Evolutionary conservation across 2,329 filamentous ascomycete genomes (phyloP).

Genomic region (Lachnellula cervina): DNA sequence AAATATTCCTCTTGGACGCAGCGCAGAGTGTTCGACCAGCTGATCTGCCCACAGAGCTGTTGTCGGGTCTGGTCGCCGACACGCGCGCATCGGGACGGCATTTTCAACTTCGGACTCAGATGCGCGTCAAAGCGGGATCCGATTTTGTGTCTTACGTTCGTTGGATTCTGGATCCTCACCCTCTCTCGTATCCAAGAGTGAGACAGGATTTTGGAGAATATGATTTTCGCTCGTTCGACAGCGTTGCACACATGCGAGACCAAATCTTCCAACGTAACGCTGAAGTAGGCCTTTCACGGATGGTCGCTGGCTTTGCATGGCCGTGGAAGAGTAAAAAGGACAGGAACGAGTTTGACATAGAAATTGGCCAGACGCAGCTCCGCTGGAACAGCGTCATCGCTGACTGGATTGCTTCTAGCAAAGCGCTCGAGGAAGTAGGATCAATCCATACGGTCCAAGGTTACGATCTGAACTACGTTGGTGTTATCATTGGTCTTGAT

Average conservation of each 20-base stretch:
- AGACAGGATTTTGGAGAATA: slow-evolving; percentile 12
- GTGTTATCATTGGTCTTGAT: slow-evolving; percentile 14
- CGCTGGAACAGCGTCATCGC: slow-evolving; percentile 7
- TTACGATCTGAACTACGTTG: slow-evolving; percentile 14
- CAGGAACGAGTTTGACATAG: slow-evolving; percentile 10
- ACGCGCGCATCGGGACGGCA: slow-evolving; percentile 11
- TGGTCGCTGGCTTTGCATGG: slow-evolving; percentile 12
- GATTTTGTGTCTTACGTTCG: slow-evolving; percentile 14
- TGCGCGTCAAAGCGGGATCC: slow-evolving; percentile 12
- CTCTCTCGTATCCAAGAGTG: slow-evolving; percentile 6
- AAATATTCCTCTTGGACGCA: slow-evolving; percentile 12
- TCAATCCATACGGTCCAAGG: slow-evolving; percentile 13
- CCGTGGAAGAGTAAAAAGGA: slow-evolving; percentile 9
- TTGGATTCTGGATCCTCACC: slow-evolving; percentile 12
- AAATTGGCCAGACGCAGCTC: slow-evolving; percentile 11
- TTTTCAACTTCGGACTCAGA: slow-evolving; percentile 14
- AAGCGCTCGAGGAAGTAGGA: slow-evolving; percentile 13
- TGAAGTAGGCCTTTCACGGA: slow-evolving; percentile 11
- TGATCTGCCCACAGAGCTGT: slow-evolving; percentile 9
- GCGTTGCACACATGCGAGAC: slow-evolving; percentile 12
- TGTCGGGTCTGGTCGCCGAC: slow-evolving; percentile 9
- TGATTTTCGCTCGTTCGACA: slow-evolving; percentile 14
- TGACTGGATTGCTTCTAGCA: slow-evolving; percentile 12
- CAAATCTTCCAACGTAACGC: slow-evolving; percentile 10
- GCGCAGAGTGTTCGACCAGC: slow-evolving; percentile 14